Evolutionary conservation across 2,329 filamentous ascomycete species (phyloP).

Genomic region (Kalmusia sp.): DNA sequence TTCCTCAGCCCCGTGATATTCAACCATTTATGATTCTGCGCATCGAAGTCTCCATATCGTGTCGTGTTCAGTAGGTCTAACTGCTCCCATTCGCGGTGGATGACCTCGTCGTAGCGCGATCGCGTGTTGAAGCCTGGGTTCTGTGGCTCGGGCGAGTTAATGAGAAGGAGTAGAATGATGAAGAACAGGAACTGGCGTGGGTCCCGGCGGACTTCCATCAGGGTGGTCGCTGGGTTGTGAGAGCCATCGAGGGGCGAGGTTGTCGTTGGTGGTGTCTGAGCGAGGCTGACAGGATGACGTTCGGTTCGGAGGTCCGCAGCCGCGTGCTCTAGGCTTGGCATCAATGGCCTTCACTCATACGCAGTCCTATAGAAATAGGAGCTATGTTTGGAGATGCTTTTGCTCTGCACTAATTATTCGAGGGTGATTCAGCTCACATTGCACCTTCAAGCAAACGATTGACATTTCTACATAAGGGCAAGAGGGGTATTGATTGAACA

Average conservation of each 20-base stretch:
- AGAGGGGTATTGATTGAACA: conserved; percentile 44
- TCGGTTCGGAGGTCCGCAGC: conserved; percentile 16
- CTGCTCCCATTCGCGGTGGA: conserved; percentile 59
- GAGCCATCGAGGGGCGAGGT: conserved; percentile 31
- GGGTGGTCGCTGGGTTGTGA: conserved; percentile 24
- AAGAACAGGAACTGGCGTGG: conserved; percentile 45
- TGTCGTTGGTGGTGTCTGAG: conserved; percentile 11
- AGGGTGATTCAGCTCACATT: no score
- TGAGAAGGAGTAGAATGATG: conserved; percentile 45
- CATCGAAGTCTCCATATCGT: conserved; percentile 57
- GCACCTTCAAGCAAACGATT: not conserved
- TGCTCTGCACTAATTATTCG: no score
- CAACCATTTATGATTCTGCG: conserved; percentile 53
- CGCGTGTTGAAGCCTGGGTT: conserved; percentile 40
- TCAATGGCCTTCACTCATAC: not conserved
- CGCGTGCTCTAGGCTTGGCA: conserved; percentile 7
- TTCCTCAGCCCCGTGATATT: conserved; percentile 77
- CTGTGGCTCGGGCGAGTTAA: conserved; percentile 46
- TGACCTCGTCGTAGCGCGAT: conserved; percentile 52
- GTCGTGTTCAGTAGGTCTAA: conserved; percentile 52
- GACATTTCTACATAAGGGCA: conserved; percentile 20
- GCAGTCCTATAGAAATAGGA: not conserved
- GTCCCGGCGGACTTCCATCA: conserved; percentile 48
- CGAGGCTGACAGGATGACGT: conserved; percentile 14
- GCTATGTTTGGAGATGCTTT: no score